Conservation (phyloP, 2,329 filamentous ascomycete genomes). For the Eurotiales sp. region DNA sequence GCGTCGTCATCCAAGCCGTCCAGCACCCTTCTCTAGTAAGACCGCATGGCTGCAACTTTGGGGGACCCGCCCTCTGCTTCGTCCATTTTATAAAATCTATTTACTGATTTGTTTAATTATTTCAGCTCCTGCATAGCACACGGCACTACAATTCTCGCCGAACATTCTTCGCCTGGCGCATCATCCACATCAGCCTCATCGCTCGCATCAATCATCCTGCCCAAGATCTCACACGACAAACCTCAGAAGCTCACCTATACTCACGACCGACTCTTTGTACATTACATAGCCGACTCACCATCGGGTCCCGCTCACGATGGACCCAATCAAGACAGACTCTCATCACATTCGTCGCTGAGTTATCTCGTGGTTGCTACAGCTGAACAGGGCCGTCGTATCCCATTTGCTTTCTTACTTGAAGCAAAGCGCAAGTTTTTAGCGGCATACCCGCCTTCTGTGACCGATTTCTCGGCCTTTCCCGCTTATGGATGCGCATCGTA, state of each 20-base stretch:
- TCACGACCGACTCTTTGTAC: constrained; percentile 86
- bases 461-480: constrained; percentile 72
- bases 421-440: constrained; percentile 83
- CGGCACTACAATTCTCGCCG: constrained; percentile 85
- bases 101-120: constrained; percentile 3
- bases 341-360: constrained; percentile 73
- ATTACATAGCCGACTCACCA: constrained; percentile 86
- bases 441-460: constrained; percentile 61
- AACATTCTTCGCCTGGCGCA: constrained; percentile 83
- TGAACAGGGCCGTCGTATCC: constrained; percentile 77
- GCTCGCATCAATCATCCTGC: constrained; percentile 88
- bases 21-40: constrained; percentile 71
- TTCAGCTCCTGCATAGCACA: constrained; percentile 87
- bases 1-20: constrained; percentile 65
- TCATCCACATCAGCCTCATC: constrained; percentile 81
- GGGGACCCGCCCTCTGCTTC: constrained; percentile 5
- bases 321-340: constrained; percentile 13
- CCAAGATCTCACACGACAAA: constrained; percentile 78
- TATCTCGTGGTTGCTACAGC: constrained; percentile 86
- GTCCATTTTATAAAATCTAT: constrained; percentile 6
- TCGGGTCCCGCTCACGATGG: constrained; percentile 51
- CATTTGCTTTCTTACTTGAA: constrained; percentile 88
- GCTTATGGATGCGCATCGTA: constrained; percentile 89
- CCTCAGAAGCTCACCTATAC: constrained; percentile 92
- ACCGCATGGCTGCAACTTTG: constrained; percentile 18